phyloP scores from a whole-genome alignment of 2,329 filamentous ascomycete genomes.

The Botrytis galanthina region DNA sequence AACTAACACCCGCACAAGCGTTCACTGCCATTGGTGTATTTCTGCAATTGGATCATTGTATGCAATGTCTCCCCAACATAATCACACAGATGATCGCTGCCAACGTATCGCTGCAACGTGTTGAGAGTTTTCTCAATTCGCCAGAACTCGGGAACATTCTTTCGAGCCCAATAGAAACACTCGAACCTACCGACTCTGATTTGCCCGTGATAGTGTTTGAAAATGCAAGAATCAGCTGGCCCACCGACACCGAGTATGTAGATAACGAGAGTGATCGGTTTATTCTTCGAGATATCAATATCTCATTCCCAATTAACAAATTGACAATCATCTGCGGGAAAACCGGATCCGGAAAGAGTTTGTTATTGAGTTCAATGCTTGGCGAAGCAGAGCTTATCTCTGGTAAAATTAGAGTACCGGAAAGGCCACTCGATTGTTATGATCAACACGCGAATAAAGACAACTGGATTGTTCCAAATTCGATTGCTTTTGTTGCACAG shows the following conservation, averaged over 20 bases:
- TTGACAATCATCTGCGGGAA: conserved; percentile 72
- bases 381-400: conserved; percentile 69
- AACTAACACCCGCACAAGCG: conserved; percentile 66
- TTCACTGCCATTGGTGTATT: conserved; percentile 76
- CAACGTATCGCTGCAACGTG: conserved; percentile 65
- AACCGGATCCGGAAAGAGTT: conserved; percentile 74
- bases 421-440: conserved; percentile 47
- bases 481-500: conserved; percentile 72
- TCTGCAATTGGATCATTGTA: conserved; percentile 63
- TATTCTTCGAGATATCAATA: conserved; percentile 59
- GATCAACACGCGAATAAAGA: conserved; percentile 57
- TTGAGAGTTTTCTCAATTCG: conserved; percentile 66
- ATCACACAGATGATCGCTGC: conserved; percentile 69
- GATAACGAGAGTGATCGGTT: conserved; percentile 44
- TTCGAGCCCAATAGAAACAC: conserved; percentile 41
- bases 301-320: conserved; percentile 64
- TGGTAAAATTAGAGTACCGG: conserved; percentile 57
- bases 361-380: conserved; percentile 69
- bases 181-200: conserved; percentile 40
- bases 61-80: conserved; percentile 69
- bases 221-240: conserved; percentile 66
- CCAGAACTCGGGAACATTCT: conserved; percentile 58
- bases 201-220: conserved; percentile 54
- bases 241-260: conserved; percentile 22
- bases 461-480: conserved; percentile 65